A percentile compares a stretch with the other conserved stretches of the same genome.
Conservation (phyloP, 2,329 filamentous ascomycete species). For the Falciphora oryzae region DNA sequence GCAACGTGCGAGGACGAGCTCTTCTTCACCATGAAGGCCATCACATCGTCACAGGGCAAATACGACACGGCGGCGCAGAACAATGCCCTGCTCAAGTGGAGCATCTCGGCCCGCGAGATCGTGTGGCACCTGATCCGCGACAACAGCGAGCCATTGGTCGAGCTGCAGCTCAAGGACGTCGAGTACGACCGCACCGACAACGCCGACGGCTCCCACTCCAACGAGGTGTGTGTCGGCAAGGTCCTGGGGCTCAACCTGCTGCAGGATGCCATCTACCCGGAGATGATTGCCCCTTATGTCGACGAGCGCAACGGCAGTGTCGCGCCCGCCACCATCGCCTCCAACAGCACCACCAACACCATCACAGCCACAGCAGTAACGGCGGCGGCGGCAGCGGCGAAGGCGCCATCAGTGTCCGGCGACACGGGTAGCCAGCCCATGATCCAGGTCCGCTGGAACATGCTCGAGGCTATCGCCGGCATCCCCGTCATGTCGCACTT, state of each 20-base stretch:
- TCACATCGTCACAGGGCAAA: conserved; percentile 79
- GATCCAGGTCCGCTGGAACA: conserved; percentile 93
- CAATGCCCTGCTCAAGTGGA: conserved; percentile 81
- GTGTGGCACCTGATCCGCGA: conserved; percentile 95
- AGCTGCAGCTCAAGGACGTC: conserved; percentile 86
- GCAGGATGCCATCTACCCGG: conserved; percentile 85
- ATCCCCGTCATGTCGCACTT: conserved; percentile 98
- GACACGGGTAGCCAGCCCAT: conserved; percentile 59
- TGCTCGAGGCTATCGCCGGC: conserved; percentile 95
- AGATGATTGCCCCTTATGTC: conserved; percentile 88
- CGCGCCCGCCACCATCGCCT: conserved; percentile 22
- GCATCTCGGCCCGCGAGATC: conserved; percentile 88
- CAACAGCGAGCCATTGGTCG: conserved; percentile 78
- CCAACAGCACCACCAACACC: background rate
- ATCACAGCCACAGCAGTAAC: background rate
- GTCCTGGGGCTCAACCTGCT: conserved; percentile 87
- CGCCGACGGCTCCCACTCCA: conserved; percentile 92
- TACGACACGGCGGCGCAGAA: conserved; percentile 67
- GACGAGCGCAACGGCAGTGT: conserved; percentile 55
- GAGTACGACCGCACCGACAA: conserved; percentile 96
- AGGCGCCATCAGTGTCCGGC: conserved; percentile 15
- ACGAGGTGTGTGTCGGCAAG: conserved; percentile 80
- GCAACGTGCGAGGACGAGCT: conserved; percentile 90
- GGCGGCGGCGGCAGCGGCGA: background rate
- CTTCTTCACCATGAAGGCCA: conserved; percentile 99